Percentiles rank a stretch among this genome's conserved stretches.
Evolutionary conservation across 495 filamentous ascomycete species (phyloP).

Genomic region (Hypoxylon rickii): DNA sequence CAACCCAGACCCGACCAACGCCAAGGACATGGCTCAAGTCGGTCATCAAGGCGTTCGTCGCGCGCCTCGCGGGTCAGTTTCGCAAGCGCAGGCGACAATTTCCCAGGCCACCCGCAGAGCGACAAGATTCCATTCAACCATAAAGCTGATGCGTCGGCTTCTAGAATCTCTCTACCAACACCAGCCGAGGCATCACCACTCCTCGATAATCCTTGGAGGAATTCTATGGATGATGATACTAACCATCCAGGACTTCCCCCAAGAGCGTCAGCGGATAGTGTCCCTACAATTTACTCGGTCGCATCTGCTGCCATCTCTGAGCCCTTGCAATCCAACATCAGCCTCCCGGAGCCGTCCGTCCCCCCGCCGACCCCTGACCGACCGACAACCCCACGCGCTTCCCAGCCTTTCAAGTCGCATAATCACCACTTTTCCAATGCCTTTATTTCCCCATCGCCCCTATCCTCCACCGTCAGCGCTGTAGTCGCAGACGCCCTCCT

Average conservation of each 20-base stretch:
- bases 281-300: constrained; percentile 40
- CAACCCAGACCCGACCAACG: constrained; percentile 24
- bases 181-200: constrained; percentile 36
- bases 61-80: constrained; percentile 44
- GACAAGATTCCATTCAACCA: constrained; percentile 30
- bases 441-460: constrained; percentile 53
- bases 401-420: constrained; percentile 35
- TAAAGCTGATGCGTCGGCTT: constrained; percentile 13
- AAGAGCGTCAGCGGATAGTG: constrained; percentile 46
- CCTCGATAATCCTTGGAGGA: constrained; percentile 42
- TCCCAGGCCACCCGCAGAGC: constrained; percentile 20
- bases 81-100: constrained; percentile 30
- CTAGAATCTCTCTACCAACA: constrained; percentile 24
- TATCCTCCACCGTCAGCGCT: constrained; percentile 52
- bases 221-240: constrained; percentile 20
- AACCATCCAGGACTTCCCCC: constrained; percentile 38
- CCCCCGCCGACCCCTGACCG: constrained; percentile 33
- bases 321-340: constrained; percentile 25
- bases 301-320: constrained; percentile 40
- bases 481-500: constrained; percentile 52
- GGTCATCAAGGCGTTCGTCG: constrained; percentile 44
- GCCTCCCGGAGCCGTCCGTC: constrained; percentile 22
- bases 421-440: constrained; percentile 43
- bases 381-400: constrained; percentile 39
- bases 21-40: constrained; percentile 8